A percentile compares a stretch with the other conserved stretches of the same genome.
These are phyloP conservation scores for Nepenthes gracilis DNA, from an alignment of 148 eudicot species.

Conservation along the genomic window DNA sequence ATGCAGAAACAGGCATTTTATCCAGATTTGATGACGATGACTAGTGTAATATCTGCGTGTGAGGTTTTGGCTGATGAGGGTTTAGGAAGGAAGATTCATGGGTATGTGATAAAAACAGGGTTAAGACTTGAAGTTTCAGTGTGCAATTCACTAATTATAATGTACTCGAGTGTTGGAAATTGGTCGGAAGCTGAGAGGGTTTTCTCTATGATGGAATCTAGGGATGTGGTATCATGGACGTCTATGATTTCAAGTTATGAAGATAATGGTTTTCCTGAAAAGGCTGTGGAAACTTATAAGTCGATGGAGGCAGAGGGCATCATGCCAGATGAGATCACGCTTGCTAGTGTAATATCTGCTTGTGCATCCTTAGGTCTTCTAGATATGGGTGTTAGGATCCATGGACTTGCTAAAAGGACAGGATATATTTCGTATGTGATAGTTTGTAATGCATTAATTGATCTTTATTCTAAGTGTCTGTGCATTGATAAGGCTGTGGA, in stretches of 20 bases:
- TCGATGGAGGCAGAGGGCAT: conserved; percentile 54
- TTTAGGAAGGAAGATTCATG: conserved; percentile 63
- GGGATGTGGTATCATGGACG: conserved; percentile 87
- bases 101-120: conserved; percentile 36
- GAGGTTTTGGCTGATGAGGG: conserved; percentile 43
- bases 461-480: conserved; percentile 68
- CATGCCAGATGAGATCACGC: conserved; percentile 59
- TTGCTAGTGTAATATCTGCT: conserved; percentile 61
- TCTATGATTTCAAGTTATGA: conserved; percentile 84
- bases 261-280: conserved; percentile 48
- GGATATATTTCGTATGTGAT: conserved; percentile 48
- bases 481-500: conserved; percentile 68
- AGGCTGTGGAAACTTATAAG: conserved; percentile 54
- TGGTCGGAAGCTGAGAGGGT: conserved; percentile 62
- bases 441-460: conserved; percentile 65
- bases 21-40: conserved; percentile 78
- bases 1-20: conserved; percentile 45
- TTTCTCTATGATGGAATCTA: conserved; percentile 41
- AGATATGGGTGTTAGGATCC: conserved; percentile 56
- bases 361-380: conserved; percentile 68
- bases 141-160: conserved; percentile 50
- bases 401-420: conserved; percentile 50
- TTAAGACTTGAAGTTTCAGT: conserved; percentile 52
- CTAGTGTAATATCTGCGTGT: conserved; percentile 79
- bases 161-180: conserved; percentile 59